phyloP scores from a whole-genome alignment of 176 grass and related monocot genomes.

The Raddia guianensis region DNA sequence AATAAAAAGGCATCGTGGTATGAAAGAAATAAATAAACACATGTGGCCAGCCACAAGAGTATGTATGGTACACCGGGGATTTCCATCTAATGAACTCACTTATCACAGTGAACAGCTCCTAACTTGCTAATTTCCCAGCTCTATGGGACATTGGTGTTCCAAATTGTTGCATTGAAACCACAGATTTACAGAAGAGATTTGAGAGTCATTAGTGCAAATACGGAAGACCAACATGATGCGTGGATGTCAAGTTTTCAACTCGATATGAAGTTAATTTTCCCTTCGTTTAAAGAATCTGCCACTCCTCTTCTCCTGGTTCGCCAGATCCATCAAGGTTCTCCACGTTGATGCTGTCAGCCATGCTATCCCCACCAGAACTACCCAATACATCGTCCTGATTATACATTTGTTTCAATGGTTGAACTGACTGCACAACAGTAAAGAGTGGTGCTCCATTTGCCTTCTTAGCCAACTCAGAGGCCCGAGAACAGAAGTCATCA shows the following conservation, averaged over 20 bases:
- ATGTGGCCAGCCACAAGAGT: conserved; percentile 14
- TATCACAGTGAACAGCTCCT: neutral
- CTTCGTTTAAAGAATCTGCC: conserved; percentile 73
- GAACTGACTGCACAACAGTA: conserved; percentile 65
- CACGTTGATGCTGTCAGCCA: conserved; percentile 38
- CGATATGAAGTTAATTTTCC: neutral
- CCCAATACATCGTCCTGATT: conserved; percentile 40
- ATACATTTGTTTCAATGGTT: conserved; percentile 47
- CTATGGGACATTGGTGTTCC: neutral
- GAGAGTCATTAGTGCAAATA: conserved; percentile 1
- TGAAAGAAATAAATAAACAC: conserved; percentile 29
- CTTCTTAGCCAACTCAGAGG: conserved; percentile 65
- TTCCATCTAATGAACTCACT: conserved; percentile 21
- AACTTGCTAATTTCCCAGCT: conserved; percentile 9
- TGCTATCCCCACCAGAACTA: conserved; percentile 35
- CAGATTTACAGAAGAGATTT: conserved; percentile 30
- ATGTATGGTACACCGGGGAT: conserved; percentile 43
- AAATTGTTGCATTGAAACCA: conserved; percentile 16
- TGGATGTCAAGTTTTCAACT: conserved; percentile 1
- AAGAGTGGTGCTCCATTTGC: conserved; percentile 86
- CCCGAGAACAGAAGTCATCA: conserved; percentile 83
- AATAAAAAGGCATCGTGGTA: neutral
- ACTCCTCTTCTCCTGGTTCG: conserved; percentile 69
- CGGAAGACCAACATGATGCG: neutral
- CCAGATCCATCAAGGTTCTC: conserved; percentile 53